Conservation (phyloP, 768 basidiomycete genomes). For the Suillus alpinus region DNA sequence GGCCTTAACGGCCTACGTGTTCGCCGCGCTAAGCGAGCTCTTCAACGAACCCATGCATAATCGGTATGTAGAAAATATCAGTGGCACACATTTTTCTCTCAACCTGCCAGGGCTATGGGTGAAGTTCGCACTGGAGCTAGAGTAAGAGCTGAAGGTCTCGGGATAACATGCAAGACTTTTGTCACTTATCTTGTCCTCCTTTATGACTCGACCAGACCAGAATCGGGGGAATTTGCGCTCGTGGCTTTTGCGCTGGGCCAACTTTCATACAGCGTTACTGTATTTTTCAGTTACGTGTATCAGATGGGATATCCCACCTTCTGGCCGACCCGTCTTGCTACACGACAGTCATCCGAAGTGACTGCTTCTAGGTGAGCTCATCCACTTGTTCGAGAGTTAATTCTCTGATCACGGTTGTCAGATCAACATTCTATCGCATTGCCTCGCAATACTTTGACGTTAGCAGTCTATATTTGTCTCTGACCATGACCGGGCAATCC, state of each 20-base stretch:
- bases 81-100: constrained; percentile 4
- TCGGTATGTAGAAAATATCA: constrained; percentile 35
- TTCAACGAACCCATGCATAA: constrained; percentile 83
- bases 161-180: constrained; percentile 71
- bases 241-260: constrained; percentile 89
- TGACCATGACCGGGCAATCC: constrained; percentile 86
- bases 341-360: constrained; percentile 11
- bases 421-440: constrained; percentile 1
- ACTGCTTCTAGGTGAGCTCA: constrained; percentile 17
- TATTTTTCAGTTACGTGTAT: constrained; percentile 55
- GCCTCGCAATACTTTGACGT: constrained; percentile 40
- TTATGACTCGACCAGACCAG: constrained; percentile 36
- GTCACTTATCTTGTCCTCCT: constrained; percentile 68
- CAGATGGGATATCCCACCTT: constrained; percentile 36
- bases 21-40: constrained; percentile 76
- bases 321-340: constrained; percentile 29
- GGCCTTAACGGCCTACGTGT: constrained; percentile 67
- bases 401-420: background rate
- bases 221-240: constrained; percentile 51
- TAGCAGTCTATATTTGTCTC: constrained; percentile 56
- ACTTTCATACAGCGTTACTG: constrained; percentile 59
- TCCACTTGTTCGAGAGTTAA: background rate
- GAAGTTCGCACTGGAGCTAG: constrained; percentile 67
- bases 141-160: constrained; percentile 83
- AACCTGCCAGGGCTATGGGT: constrained; percentile 57